Base-by-base conservation (phyloP, 345 rosid species). In the Aurinia saxatilis region DNA sequence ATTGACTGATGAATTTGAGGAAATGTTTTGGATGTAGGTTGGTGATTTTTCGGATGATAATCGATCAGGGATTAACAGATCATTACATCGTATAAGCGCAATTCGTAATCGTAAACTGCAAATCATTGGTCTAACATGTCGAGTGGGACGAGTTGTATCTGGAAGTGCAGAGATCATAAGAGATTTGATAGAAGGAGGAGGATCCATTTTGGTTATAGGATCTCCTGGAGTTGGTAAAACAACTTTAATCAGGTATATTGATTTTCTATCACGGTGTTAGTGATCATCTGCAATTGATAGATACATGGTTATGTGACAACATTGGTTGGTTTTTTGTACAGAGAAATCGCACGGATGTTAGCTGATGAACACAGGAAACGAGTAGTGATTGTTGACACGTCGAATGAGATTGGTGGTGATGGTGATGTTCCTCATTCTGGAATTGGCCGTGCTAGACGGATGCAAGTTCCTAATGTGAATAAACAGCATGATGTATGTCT, bases 191-290 rank as follows among this genome's bases (percentile, higher is more conserved):
- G 93, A 80, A 62, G 85, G 85, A 36, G 91, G 95, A 72, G 86
- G 95, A 63, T 92, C 98, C 15, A 85, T 92, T 69, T 79, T 92
- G 81, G 93, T 89, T 68, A 90, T 92, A 11, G 95, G 98, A 52
- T 86, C 85, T 49, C 98, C 96, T 10, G 96, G 98, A 46, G 96
- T 92, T 44, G 98, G 98, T 60, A 92, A 92, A 81, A 92, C 98
- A 35, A 92, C 98, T 57, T 82, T 92, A 52, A 92, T 92, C 78
- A 85, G 98, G 96, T 89, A 83, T 58, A 50, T 38, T 38, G 45
- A 14, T 70, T 33, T 61, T 5, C 54, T 16, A 50, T 1, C 19
- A 53, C 1, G 53, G 21, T 40, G 17, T 39, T 13, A 60, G 50
- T 69, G 66, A 60, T 42, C 54, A 41, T 57, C 48, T 52, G 2